Evolutionary conservation across 2,329 filamentous ascomycete species (phyloP).

Genomic region (Aspergillus jensenii): DNA sequence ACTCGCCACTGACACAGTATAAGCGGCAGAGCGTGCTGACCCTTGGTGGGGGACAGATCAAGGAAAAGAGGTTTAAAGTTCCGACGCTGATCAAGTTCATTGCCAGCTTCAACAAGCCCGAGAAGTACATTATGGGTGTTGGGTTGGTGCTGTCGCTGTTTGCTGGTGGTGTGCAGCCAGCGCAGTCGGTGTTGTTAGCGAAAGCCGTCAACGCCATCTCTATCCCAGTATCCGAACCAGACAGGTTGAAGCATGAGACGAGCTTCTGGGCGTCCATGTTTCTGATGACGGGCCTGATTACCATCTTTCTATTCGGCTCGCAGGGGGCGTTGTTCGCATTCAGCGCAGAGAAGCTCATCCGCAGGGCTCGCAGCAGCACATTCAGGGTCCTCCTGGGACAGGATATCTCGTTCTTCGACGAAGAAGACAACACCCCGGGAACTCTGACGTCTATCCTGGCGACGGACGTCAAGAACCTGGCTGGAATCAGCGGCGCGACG

Average conservation of each 20-base stretch:
- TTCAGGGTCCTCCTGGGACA: constrained; percentile 28
- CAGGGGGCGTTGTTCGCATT: constrained; percentile 75
- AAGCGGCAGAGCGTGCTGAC: background rate
- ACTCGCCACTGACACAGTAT: constrained; percentile 10
- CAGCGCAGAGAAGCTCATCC: constrained; percentile 79
- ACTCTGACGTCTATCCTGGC: constrained; percentile 77
- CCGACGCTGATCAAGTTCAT: constrained; percentile 76
- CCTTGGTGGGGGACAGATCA: background rate
- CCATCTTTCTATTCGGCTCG: constrained; percentile 63
- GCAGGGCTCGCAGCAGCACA: constrained; percentile 68
- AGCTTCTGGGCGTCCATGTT: constrained; percentile 87
- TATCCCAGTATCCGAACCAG: constrained; percentile 52
- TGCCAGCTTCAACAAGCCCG: constrained; percentile 70
- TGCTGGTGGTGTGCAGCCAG: constrained; percentile 74
- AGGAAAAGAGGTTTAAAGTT: constrained; percentile 50
- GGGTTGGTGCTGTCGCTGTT: constrained; percentile 72
- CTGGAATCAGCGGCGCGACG: constrained; percentile 68
- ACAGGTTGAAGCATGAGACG: constrained; percentile 62
- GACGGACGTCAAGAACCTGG: constrained; percentile 61
- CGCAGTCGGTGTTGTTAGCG: constrained; percentile 75
- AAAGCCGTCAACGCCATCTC: constrained; percentile 75
- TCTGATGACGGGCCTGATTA: constrained; percentile 72
- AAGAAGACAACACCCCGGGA: constrained; percentile 22
- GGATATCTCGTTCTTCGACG: constrained; percentile 31
- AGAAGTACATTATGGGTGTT: constrained; percentile 68